Percentiles rank a stretch among this genome's conserved stretches.
Conservation (phyloP, 2,329 filamentous ascomycete genomes). For the Mollisiaceae sp. region DNA sequence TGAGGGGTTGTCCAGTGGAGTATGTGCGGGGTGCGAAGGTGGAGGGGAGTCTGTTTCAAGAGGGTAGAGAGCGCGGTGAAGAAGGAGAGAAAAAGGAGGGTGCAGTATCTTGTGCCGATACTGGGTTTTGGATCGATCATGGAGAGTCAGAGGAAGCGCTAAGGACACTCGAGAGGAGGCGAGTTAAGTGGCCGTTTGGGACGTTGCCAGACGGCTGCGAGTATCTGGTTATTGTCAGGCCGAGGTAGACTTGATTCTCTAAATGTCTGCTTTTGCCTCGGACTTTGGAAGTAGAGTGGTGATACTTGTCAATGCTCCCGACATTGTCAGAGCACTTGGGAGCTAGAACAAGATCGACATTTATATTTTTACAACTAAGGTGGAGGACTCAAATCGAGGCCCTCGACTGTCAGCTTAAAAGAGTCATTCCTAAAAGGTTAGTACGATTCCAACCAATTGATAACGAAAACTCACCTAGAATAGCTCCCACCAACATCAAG, state of each 20-base stretch:
- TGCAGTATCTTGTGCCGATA: constrained; percentile 13
- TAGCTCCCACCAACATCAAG: constrained; percentile 87
- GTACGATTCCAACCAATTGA: constrained; percentile 21
- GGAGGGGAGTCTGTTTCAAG: constrained; percentile 16
- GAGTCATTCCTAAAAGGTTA: constrained; percentile 56
- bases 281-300: background rate
- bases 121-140: constrained; percentile 30
- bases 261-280: background rate
- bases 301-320: background rate
- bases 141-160: constrained; percentile 21
- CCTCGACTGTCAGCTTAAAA: constrained; percentile 64
- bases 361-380: constrained; percentile 45
- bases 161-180: constrained; percentile 10
- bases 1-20: constrained; percentile 19
- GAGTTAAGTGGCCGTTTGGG: constrained; percentile 20
- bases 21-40: constrained; percentile 24
- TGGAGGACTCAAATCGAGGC: constrained; percentile 61
- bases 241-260: too few relatives aligned
- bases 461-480: constrained; percentile 62
- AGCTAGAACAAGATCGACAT: background rate
- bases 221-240: constrained; percentile 13
- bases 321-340: background rate
- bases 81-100: background rate
- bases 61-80: background rate
- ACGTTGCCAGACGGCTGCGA: constrained; percentile 26